Evolutionary conservation across 805 yeast genomes (phyloP), one percentile per base, ranked within the genome.

Genomic region (Candida multigemmis): DNA sequence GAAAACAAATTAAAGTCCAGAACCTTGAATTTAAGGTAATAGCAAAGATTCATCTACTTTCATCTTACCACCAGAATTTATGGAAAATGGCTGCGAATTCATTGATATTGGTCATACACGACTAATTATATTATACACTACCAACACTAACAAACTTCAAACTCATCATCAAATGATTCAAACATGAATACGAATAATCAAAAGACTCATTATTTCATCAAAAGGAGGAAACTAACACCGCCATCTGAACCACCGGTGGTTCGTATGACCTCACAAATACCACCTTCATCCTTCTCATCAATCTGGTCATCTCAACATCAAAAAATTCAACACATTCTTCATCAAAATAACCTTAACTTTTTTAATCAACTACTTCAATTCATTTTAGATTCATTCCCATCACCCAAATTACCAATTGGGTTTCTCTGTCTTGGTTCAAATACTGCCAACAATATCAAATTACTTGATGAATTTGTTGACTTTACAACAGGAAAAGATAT

Each of bases 361-460:
- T 10, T 7, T 7, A 18, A 18, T 8, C 19, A 18, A 18, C 19
- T 7, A 7, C 19, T 21, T 12, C 8, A 9, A 21, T 8, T 10
- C 23, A 8, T 7, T 7, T 21, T 17, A 24, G 7, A 31, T 31
- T 4, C 21, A 12, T 7, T n/a, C n/a, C 28, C 31, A 3, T 6
- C 13, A 10, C 27, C 18, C 10, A 50, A 51, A 31, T 33, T 59
- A 6, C 48, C 49, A 7, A 41, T 48, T 7, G 65, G 58, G 3
- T 56, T 50, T 28, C 40, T 61, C 12, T 57, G 46, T 32, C 38
- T 61, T 26, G 53, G 60, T 16, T 50, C 65, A 10, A 60, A 61
- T 35, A 53, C 53, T 7, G 64, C 65, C 19, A 60, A 60, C 34
- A 61, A 60, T 36, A 36, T 47, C 22, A 41, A 66, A 14, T 52